phyloP scores from a whole-genome alignment of 2,329 filamentous ascomycete genomes.

The Torrubiella hemipterigena region DNA sequence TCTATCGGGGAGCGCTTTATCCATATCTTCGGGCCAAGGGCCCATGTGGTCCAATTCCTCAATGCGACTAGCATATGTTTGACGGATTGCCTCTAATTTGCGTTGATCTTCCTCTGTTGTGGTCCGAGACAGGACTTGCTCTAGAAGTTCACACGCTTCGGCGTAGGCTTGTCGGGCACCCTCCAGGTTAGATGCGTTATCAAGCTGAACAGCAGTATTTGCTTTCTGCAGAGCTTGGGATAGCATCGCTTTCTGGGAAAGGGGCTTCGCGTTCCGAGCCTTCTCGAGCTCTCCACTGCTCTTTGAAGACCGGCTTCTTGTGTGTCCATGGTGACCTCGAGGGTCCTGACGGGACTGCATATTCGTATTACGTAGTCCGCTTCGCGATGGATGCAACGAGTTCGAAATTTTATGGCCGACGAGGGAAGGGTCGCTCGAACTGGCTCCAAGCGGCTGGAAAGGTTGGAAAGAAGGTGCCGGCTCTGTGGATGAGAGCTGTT shows the following conservation, averaged over 20 bases:
- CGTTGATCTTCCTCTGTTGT: constrained; percentile 75
- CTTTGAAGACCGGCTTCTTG: constrained; percentile 19
- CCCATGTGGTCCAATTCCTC: constrained; percentile 69
- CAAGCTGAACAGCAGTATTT: constrained; percentile 86
- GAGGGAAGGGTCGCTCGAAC: no score
- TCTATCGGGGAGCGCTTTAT: constrained; percentile 65
- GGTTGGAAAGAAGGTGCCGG: no score
- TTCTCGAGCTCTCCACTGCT: constrained; percentile 18
- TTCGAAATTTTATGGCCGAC: no score
- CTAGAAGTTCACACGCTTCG: constrained; percentile 79
- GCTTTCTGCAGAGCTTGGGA: constrained; percentile 93
- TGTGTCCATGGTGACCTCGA: no score
- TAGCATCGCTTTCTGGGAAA: constrained; percentile 87
- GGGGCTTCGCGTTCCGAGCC: constrained; percentile 26
- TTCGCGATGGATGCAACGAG: no score
- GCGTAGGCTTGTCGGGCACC: constrained; percentile 82
- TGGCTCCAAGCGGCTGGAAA: no score
- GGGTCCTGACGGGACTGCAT: no score
- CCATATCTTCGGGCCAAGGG: constrained; percentile 38
- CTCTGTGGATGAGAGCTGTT: no score
- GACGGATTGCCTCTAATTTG: constrained; percentile 85
- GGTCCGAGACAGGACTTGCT: constrained; percentile 78
- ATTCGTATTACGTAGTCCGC: no score
- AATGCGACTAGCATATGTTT: constrained; percentile 84
- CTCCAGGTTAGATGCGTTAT: constrained; percentile 92